A percentile compares a stretch with the other conserved stretches of the same genome.
Evolutionary conservation across 2,329 filamentous ascomycete species (phyloP).

Genomic region (Aspergillus arachidicola): DNA sequence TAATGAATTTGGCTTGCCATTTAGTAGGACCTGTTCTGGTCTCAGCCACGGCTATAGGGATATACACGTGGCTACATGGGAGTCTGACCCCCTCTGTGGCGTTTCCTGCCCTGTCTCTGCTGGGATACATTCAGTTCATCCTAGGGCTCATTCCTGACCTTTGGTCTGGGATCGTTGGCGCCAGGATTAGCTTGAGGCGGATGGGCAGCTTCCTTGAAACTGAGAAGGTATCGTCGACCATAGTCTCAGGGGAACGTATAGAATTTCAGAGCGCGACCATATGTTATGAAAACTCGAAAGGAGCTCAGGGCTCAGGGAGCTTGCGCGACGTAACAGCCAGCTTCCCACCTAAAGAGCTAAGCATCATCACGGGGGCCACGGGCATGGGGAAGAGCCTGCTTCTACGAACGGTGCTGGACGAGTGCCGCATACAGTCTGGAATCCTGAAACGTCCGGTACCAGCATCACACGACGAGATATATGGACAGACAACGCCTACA

Average conservation of each 20-base stretch:
- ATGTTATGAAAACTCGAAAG: not conserved
- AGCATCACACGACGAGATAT: not conserved
- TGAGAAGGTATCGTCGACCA: constrained; percentile 49
- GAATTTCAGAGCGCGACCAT: constrained; percentile 68
- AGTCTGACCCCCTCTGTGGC: constrained; percentile 70
- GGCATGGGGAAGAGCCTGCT: constrained; percentile 78
- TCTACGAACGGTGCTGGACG: constrained; percentile 72
- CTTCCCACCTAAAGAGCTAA: constrained; percentile 71
- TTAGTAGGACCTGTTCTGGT: constrained; percentile 73
- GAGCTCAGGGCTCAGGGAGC: not conserved
- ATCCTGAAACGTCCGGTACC: constrained; percentile 21
- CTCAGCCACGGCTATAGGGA: constrained; percentile 68
- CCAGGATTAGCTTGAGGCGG: constrained; percentile 68
- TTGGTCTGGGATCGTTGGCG: constrained; percentile 69
- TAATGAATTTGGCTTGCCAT: constrained; percentile 67
- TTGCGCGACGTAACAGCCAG: constrained; percentile 46
- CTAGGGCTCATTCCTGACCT: constrained; percentile 73
- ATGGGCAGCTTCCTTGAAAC: constrained; percentile 72
- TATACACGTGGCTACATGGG: constrained; percentile 66
- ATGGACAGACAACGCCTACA: not conserved
- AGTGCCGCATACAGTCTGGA: constrained; percentile 70
- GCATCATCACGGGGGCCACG: constrained; percentile 75
- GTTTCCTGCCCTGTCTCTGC: constrained; percentile 73
- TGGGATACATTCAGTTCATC: constrained; percentile 70
- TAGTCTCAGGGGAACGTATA: constrained; percentile 58